Base-by-base conservation (phyloP, 2,329 filamentous ascomycete genomes). In the Trichoderma oligosporum region DNA sequence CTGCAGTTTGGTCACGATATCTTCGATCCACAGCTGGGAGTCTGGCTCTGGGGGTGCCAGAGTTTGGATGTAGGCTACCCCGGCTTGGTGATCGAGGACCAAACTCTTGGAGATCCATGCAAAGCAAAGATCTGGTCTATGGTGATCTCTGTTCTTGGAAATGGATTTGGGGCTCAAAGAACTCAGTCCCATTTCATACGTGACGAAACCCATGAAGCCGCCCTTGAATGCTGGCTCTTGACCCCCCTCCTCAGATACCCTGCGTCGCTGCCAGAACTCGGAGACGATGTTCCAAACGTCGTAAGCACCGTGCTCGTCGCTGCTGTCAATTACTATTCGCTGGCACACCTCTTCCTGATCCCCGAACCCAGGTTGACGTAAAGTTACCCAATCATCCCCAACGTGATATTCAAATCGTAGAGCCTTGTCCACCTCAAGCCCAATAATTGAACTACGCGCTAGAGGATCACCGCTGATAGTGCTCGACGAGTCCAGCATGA, bases 161-260 rank as follows among this genome's bases (percentile, higher is more conserved):
- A 72, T 63, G 24, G 67, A 60, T 0, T 65, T 67, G 4, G 67
- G 64, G 36, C 68, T 71, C 4, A 74, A 60, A 0, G 68, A 68
- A 25, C 69, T 65, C 1, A 95, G 74, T 0, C 90, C 89, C 68
- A 91, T 83, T 70, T 96, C 91, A 60, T 96, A 96, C 0, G 89
- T 91, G 49, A 91, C 81, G 65, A 87, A 95, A 0, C 91, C 91
- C 73, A 96, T 83, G 59, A 96, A 85, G 0, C 91, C 91, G 51
- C 90, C 91, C 71, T 89, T 84, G 68, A 96, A 96, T 0, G 88
- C 82, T 0, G 66, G 63, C 4, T 65, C 62, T 4, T 65, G 56
- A 8, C 56, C 57, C 14, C 46, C 58, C 7, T 63, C 33, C 7
- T 56, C 46, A 0, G 61, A 31, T 7, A 70, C 59, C 38, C 48